A percentile compares a stretch with the other conserved stretches of the same genome.
Evolutionary conservation across 192 early-diverging fungal species (phyloP).

Genomic region (Coemansia sp.): DNA sequence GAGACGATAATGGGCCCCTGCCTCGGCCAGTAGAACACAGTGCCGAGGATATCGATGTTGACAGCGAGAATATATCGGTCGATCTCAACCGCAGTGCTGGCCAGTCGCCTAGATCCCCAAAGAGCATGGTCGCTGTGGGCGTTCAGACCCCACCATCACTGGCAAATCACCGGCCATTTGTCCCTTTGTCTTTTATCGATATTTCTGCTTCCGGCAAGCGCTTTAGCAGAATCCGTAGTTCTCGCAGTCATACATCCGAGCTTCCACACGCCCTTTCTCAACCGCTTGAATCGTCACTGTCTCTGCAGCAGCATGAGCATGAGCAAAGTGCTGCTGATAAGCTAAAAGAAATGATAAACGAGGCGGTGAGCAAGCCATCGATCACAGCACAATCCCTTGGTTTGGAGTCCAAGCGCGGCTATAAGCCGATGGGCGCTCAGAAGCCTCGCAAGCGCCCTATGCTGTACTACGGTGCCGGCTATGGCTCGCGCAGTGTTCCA

Average conservation of each 20-base stretch:
- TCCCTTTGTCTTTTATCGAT: constrained; percentile 41
- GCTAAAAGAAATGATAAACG: neutral
- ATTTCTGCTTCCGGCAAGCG: constrained; percentile 24
- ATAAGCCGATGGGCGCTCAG: constrained; percentile 11
- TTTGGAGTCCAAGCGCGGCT: constrained; percentile 29
- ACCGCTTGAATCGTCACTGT: neutral
- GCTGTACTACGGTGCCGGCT: constrained; percentile 47
- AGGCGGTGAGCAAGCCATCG: constrained; percentile 12
- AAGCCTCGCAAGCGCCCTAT: constrained; percentile 12
- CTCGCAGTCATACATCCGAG: constrained; percentile 10
- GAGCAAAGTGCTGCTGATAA: neutral
- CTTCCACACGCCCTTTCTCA: neutral
- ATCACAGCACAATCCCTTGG: constrained; percentile 38
- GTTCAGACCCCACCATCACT: neutral
- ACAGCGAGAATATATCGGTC: neutral
- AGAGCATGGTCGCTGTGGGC: neutral
- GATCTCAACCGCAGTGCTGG: neutral
- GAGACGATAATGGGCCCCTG: constrained; percentile 4
- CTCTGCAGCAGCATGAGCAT: neutral
- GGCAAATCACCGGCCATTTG: constrained; percentile 12
- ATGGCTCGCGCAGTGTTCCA: constrained; percentile 36
- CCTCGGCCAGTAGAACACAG: neutral
- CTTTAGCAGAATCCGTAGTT: constrained; percentile 5
- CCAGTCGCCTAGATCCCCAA: neutral
- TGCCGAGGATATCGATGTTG: neutral